These are phyloP conservation scores for Suillus paluster DNA, from an alignment of 768 basidiomycete species.

Conservation along the genomic window DNA sequence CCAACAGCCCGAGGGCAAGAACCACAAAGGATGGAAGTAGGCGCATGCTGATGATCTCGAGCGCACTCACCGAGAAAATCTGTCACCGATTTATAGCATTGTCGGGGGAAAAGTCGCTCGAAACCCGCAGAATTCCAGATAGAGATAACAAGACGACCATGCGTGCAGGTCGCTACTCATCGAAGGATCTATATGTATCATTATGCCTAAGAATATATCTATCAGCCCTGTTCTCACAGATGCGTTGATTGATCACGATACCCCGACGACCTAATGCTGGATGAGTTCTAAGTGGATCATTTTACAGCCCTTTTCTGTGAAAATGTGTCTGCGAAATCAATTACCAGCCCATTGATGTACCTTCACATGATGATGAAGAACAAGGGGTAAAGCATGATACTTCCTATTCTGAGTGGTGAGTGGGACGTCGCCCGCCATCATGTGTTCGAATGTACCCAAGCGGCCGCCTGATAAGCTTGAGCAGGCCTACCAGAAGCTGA, in stretches of 20 bases:
- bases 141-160: conserved; percentile 5
- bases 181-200: background rate
- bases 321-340: background rate
- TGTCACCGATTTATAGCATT: background rate
- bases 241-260: background rate
- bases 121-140: background rate
- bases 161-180: background rate
- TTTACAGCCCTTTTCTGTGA: background rate
- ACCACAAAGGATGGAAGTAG: conserved; percentile 3
- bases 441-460: background rate
- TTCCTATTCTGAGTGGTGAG: background rate
- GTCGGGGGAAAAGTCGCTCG: background rate
- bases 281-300: background rate
- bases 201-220: conserved; percentile 4
- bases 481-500: background rate
- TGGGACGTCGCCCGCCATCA: background rate
- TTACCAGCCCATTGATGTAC: background rate
- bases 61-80: background rate
- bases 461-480: conserved; percentile 1
- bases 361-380: background rate
- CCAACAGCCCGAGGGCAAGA: conserved; percentile 5
- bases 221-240: background rate
- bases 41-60: background rate
- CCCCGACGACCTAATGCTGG: background rate
- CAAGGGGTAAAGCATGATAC: background rate